Percentiles rank a stretch among this genome's conserved stretches.
Conservation (phyloP, 345 rosid genomes). For the Triadica sebifera region DNA sequence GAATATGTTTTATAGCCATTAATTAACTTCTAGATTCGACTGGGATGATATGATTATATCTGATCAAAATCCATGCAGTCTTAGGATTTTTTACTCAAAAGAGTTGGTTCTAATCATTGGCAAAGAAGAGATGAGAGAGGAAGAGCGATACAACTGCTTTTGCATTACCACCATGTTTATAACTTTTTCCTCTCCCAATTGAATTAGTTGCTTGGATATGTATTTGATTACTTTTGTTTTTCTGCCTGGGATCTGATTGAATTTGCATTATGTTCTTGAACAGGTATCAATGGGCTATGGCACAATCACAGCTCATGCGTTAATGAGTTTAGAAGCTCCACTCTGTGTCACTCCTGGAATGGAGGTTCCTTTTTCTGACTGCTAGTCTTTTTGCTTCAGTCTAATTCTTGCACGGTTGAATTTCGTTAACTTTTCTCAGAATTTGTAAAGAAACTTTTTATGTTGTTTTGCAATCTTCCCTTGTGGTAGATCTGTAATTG, state of each 20-base stretch:
- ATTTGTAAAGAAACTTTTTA: too few relatives aligned
- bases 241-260: conserved; percentile 12
- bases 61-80: not conserved
- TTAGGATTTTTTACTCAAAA: not conserved
- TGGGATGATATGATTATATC: not conserved
- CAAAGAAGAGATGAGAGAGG: not conserved
- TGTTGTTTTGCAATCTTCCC: too few relatives aligned
- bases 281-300: conserved; percentile 98
- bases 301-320: conserved; percentile 73
- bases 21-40: not conserved
- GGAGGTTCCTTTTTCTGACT: conserved; percentile 48
- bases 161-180: too few relatives aligned
- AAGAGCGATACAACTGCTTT: too few relatives aligned
- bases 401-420: not conserved
- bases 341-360: conserved; percentile 81
- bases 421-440: too few relatives aligned
- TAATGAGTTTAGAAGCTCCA: conserved; percentile 87
- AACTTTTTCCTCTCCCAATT: not conserved
- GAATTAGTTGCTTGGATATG: conserved; percentile 3
- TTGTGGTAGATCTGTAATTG: too few relatives aligned
- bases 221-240: not conserved
- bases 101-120: not conserved
- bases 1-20: not conserved
- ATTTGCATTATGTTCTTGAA: conserved; percentile 21
- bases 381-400: not conserved